These are phyloP conservation scores for Paraphysoderma sedebokerense DNA, from an alignment of 371 early-diverging fungal species.

Conservation along the genomic window DNA sequence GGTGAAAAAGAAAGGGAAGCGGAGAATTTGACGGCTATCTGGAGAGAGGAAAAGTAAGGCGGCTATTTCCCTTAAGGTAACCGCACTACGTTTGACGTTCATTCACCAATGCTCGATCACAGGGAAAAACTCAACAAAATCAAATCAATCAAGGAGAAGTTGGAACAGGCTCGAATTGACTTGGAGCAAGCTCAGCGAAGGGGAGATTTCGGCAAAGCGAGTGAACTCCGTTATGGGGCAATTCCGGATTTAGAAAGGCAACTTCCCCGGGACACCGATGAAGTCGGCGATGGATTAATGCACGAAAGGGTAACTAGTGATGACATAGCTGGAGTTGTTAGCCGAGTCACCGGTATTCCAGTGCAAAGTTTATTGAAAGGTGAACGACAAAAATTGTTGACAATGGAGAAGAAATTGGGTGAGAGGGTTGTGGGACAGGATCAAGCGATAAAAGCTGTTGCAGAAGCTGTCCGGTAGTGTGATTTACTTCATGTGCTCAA, in stretches of 20 bases:
- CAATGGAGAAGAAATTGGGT: conserved; percentile 53
- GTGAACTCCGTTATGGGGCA: conserved; percentile 66
- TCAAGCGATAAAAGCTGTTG: conserved; percentile 55
- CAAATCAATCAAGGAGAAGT: conserved; percentile 43
- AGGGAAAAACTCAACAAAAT: conserved; percentile 46
- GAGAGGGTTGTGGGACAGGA: conserved; percentile 74
- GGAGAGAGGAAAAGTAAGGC: conserved; percentile 45
- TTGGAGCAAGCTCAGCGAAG: conserved; percentile 45
- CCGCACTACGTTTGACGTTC: neutral
- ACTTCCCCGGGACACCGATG: conserved; percentile 31
- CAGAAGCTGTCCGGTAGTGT: conserved; percentile 45
- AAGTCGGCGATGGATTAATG: conserved; percentile 38
- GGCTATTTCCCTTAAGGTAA: too few species aligned
- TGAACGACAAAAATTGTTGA: conserved; percentile 64
- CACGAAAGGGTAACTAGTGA: conserved; percentile 75
- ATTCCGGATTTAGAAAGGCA: conserved; percentile 69
- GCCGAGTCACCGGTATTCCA: conserved; percentile 77
- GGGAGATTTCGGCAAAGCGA: conserved; percentile 56
- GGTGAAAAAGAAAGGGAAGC: conserved; percentile 42
- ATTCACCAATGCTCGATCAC: neutral
- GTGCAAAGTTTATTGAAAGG: conserved; percentile 56
- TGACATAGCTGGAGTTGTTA: conserved; percentile 71
- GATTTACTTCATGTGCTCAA: neutral
- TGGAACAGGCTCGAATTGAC: conserved; percentile 61
- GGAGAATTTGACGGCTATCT: conserved; percentile 35